Evolutionary conservation across 1,284 basidiomycete species (phyloP).

Genomic region (Apiotrichum gamsii): DNA sequence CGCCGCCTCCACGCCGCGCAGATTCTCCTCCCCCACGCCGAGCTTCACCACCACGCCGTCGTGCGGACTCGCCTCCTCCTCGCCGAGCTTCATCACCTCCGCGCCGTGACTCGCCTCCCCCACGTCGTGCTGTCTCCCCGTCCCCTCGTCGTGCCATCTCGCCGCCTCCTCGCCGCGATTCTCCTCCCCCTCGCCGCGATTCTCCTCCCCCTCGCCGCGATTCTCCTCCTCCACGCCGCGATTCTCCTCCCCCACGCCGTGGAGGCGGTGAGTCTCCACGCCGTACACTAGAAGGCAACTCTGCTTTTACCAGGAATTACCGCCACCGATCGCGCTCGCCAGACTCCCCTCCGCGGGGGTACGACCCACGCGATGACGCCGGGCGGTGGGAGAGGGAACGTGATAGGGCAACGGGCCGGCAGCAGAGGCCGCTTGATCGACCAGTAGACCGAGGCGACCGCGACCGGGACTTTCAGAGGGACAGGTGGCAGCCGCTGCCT

Average conservation of each 20-base stretch:
- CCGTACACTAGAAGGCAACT: no score
- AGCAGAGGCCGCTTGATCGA: neutral
- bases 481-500: neutral
- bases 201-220: no score
- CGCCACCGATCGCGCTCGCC: slow-evolving; percentile 16
- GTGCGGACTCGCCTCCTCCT: no score
- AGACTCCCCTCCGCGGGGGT: slow-evolving; percentile 1
- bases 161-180: neutral
- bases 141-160: no score
- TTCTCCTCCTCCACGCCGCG: no score
- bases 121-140: no score
- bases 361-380: neutral
- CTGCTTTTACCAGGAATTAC: no score
- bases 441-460: slow-evolving; percentile 4
- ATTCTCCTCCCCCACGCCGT: neutral
- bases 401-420: slow-evolving; percentile 9
- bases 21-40: neutral
- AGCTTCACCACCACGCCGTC: neutral
- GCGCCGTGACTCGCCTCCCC: neutral
- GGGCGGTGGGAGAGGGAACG: slow-evolving; percentile 9
- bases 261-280: no score
- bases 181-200: neutral
- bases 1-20: no score
- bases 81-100: no score
- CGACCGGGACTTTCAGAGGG: neutral